A percentile compares a stretch with the other conserved stretches of the same genome.
phyloP scores from a whole-genome alignment of 2,329 filamentous ascomycete species.

The Monosporascus sp. region DNA sequence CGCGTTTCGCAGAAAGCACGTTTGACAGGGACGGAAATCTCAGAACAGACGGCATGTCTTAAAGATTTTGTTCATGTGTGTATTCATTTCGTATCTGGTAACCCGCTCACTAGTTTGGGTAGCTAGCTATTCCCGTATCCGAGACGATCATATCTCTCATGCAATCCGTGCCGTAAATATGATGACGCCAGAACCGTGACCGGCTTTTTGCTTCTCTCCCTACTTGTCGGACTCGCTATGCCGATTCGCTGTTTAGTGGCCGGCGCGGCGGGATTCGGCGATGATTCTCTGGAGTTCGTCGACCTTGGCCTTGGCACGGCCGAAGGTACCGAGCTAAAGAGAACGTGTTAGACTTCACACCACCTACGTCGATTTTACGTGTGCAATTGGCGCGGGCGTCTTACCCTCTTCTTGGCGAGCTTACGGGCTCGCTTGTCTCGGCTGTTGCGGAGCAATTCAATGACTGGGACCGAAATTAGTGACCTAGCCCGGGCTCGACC shows the following conservation, averaged over 20 bases:
- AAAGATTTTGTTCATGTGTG: conserved; percentile 11
- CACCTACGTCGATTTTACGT: conserved; percentile 1
- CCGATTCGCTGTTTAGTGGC: conserved; percentile 43
- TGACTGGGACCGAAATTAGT: conserved; percentile 45
- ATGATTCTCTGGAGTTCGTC: conserved; percentile 98
- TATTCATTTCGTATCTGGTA: conserved; percentile 15
- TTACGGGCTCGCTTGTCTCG: conserved; percentile 99
- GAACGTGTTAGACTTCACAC: conserved; percentile 16
- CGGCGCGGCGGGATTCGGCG: conserved; percentile 76
- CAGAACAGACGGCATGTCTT: conserved; percentile 1
- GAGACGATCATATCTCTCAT: conserved; percentile 7
- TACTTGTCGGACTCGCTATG: background rate
- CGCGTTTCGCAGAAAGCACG: no score
- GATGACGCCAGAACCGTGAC: conserved; percentile 20
- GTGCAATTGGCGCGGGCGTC: conserved; percentile 29
- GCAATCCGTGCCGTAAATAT: conserved; percentile 19
- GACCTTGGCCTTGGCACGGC: conserved; percentile 98
- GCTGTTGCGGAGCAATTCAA: conserved; percentile 97
- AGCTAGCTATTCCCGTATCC: conserved; percentile 4
- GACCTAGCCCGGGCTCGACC: background rate
- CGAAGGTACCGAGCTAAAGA: conserved; percentile 87
- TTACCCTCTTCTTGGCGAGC: conserved; percentile 97
- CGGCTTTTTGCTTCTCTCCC: conserved; percentile 14
- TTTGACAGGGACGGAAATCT: no score
- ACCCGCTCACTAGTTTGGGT: conserved; percentile 7